phyloP scores from a whole-genome alignment of 1,284 basidiomycete species.

The Papiliotrema fonsecae region DNA sequence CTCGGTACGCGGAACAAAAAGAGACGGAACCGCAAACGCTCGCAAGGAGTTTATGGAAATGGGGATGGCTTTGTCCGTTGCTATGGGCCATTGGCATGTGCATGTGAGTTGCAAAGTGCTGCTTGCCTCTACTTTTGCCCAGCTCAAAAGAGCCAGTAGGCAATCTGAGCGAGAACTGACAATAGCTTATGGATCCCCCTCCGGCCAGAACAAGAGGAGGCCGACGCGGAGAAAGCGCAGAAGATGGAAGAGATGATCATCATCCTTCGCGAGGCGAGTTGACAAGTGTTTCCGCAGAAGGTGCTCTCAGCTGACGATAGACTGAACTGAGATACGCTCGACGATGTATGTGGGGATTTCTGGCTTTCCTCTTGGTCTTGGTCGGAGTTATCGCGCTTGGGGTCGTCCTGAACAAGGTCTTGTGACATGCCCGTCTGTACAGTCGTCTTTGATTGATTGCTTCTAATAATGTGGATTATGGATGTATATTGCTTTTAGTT shows the following conservation, averaged over 20 bases:
- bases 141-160: no score
- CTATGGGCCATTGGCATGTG: constrained; percentile 41
- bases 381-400: constrained; percentile 15
- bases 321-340: constrained; percentile 42
- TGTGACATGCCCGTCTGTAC: no score
- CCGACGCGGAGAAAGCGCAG: constrained; percentile 36
- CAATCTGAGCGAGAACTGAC: no score
- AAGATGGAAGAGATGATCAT: constrained; percentile 38
- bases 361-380: constrained; percentile 14
- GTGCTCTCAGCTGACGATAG: constrained; percentile 12
- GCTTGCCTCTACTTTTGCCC: background rate
- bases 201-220: constrained; percentile 23
- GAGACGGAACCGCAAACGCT: constrained; percentile 40
- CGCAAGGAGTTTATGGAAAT: constrained; percentile 34
- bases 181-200: constrained; percentile 32
- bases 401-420: constrained; percentile 8
- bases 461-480: no score
- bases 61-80: constrained; percentile 38
- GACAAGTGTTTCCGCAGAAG: background rate
- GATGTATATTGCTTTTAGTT: no score
- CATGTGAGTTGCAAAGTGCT: constrained; percentile 25
- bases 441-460: no score
- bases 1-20: constrained; percentile 25
- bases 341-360: constrained; percentile 28
- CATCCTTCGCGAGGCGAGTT: constrained; percentile 34